Evolutionary conservation across 1,284 basidiomycete genomes (phyloP).

Genomic region (Trametes sp.): DNA sequence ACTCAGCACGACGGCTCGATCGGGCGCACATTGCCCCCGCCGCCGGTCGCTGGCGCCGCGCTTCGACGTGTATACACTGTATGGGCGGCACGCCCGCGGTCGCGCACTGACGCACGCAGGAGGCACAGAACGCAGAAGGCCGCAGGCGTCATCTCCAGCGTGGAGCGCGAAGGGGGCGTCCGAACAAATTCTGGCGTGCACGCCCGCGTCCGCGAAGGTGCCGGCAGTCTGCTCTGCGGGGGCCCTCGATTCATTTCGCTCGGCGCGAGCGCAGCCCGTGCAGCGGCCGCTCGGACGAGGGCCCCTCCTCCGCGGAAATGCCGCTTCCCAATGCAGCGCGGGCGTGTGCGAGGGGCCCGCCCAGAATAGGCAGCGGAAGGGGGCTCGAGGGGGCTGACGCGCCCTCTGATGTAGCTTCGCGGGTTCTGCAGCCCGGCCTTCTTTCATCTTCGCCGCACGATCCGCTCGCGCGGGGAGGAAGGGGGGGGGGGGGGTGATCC

Average conservation of each 20-base stretch:
- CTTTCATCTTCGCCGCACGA: conserved; percentile 17
- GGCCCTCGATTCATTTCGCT: not conserved
- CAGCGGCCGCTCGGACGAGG: not conserved
- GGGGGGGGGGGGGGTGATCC: not conserved
- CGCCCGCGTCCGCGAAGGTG: not conserved
- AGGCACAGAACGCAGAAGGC: not conserved
- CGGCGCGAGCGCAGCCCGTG: not conserved
- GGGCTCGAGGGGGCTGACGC: not conserved
- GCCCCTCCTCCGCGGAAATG: conserved; percentile 10
- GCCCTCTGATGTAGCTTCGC: conserved; percentile 11
- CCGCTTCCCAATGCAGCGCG: not conserved
- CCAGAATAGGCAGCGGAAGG: conserved; percentile 6
- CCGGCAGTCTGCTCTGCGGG: not conserved
- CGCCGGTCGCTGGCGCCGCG: no score
- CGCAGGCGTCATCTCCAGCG: not conserved
- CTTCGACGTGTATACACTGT: no score
- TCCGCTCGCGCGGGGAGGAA: conserved; percentile 14
- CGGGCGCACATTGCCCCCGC: conserved; percentile 2
- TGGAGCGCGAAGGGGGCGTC: not conserved
- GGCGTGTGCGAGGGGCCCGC: not conserved
- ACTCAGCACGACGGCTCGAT: not conserved
- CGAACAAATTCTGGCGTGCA: not conserved
- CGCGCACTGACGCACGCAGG: not conserved
- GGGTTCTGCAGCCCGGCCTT: conserved; percentile 8
- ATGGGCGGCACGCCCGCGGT: not conserved